Base-by-base conservation (phyloP, 352 stramenopile genomes). In the Pythium dissotocum region DNA sequence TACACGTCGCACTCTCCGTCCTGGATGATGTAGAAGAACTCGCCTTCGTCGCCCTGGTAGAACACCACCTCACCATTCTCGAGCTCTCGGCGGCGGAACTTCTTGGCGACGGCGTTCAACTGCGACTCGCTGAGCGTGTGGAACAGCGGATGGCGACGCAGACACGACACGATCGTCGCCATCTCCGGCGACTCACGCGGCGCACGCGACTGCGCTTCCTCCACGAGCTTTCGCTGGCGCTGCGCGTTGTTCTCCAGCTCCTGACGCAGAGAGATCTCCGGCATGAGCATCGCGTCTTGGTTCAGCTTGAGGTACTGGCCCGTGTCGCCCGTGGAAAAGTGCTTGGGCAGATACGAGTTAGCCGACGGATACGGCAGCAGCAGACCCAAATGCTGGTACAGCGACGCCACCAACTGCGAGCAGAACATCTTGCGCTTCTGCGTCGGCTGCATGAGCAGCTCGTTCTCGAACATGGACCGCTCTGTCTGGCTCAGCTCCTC, bases 281-380 rank as follows among this genome's bases (percentile, higher is more conserved):
- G 85, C 52, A 92, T 58, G 26, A 89, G 87, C 33, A 72, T 82
- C 14, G 80, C 84, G 28, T 89, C 84, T 63, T 90, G 83, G 48
- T 94, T 86, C 38, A 94, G 69, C 33, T 94, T 91, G 1, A 96
- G 56, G 67, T 93, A 96, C 30, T 83, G 75, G 16, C 66, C 75
- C 8, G 72, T 77, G 42, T 87, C 79, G 4, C 67, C 72, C 24
- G 60, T 75, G 24, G 82, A 89, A 66, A 96, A 96, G 56, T 96
- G 86, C 72, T 96, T 93, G n/a, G 87, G 88, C 48, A 94, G 64
- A 63, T 96, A 96, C 62, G 85, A 96, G 55, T 91, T 94, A 0
- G 87, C 78, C 21, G 87, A 90, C 46, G 88, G 88, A 57, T 96
- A 96, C 35, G 82, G 87, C 54, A 95, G 63, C 44, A 96, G 58